Conservation (phyloP, 2,329 filamentous ascomycete genomes). For the Fusarium verrucosum region DNA sequence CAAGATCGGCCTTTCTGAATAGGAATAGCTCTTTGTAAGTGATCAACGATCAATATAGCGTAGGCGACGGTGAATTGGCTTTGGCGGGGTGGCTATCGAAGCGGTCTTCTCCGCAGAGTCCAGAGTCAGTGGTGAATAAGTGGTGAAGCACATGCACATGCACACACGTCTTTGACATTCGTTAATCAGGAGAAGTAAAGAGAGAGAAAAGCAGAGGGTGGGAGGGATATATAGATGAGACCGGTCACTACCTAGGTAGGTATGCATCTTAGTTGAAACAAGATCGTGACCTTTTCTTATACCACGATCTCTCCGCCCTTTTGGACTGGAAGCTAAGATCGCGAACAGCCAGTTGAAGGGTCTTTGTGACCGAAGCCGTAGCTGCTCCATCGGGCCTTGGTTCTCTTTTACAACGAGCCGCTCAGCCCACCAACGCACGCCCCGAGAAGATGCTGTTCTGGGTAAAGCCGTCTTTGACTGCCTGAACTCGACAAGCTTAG, state of each 20-base stretch:
- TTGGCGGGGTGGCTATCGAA: constrained; percentile 25
- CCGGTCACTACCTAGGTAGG: not conserved
- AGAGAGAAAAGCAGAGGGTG: not conserved
- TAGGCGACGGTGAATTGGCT: constrained; percentile 22
- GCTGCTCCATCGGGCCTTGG: constrained; percentile 19
- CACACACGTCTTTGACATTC: constrained; percentile 11
- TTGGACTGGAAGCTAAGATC: constrained; percentile 38
- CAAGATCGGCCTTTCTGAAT: constrained; percentile 10
- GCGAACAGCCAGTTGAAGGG: constrained; percentile 37
- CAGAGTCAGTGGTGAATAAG: not conserved
- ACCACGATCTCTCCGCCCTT: constrained; percentile 25
- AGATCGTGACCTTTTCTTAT: not conserved
- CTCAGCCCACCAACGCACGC: not conserved
- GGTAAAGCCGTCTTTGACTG: constrained; percentile 38
- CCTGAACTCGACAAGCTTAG: not conserved
- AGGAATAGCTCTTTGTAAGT: constrained; percentile 3
- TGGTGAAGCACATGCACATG: constrained; percentile 13
- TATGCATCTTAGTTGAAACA: constrained; percentile 26
- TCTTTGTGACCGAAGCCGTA: constrained; percentile 42
- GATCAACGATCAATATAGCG: constrained; percentile 10
- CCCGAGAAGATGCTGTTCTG: constrained; percentile 33
- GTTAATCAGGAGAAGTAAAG: not conserved
- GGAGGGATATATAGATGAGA: constrained; percentile 1
- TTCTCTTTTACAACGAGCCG: constrained; percentile 27
- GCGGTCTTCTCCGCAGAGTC: constrained; percentile 16